phyloP scores from a whole-genome alignment of 768 basidiomycete species.

The Cystobasidium tubakii region DNA sequence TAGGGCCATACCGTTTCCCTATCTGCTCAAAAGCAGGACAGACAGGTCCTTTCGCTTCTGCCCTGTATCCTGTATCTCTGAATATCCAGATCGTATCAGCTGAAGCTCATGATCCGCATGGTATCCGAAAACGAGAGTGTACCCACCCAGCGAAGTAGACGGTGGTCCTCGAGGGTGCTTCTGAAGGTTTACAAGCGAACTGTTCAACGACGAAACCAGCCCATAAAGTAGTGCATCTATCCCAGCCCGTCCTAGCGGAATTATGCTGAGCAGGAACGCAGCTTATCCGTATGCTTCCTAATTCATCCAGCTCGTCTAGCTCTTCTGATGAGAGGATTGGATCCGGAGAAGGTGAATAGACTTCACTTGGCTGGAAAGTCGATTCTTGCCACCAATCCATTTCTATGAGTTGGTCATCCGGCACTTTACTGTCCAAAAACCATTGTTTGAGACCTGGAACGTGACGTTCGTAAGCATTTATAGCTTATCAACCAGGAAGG shows the following conservation, averaged over 20 bases:
- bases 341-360: slow-evolving; percentile 10
- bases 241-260: slow-evolving; percentile 55
- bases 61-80: slow-evolving; percentile 58
- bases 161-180: slow-evolving; percentile 44
- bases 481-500: background rate
- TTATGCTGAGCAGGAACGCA: slow-evolving; percentile 65
- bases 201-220: slow-evolving; percentile 60
- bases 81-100: too few relatives aligned
- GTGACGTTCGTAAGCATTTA: background rate
- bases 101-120: too few relatives aligned
- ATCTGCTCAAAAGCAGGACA: slow-evolving; percentile 72
- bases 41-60: slow-evolving; percentile 49
- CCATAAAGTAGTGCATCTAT: slow-evolving; percentile 62
- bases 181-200: slow-evolving; percentile 37
- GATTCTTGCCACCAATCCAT: slow-evolving; percentile 64
- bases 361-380: slow-evolving; percentile 40
- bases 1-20: slow-evolving; percentile 59
- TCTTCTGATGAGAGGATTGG: background rate
- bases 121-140: too few relatives aligned
- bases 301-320: slow-evolving; percentile 1
- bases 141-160: slow-evolving; percentile 54
- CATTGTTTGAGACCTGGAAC: slow-evolving; percentile 52
- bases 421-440: slow-evolving; percentile 51
- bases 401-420: slow-evolving; percentile 53
- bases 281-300: slow-evolving; percentile 54